phyloP scores from a whole-genome alignment of 495 filamentous ascomycete genomes.

The Annulohypoxylon stygium region DNA sequence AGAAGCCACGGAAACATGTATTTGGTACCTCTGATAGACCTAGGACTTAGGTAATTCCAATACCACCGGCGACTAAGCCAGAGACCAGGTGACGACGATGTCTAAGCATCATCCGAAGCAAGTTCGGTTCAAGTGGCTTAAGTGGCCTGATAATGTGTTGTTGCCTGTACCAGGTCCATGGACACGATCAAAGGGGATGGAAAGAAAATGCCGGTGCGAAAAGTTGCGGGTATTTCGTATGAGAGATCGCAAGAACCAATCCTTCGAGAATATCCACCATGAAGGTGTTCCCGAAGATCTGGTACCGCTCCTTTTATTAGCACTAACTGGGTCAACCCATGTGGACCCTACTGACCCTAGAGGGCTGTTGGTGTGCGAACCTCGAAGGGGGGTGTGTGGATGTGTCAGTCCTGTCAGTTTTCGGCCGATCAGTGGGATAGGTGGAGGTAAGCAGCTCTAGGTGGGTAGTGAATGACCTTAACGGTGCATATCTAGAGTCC shows the following conservation, averaged over 20 bases:
- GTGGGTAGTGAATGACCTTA: slow-evolving; percentile 5
- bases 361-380: slow-evolving; percentile 38
- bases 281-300: slow-evolving; percentile 51
- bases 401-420: slow-evolving; percentile 32
- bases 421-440: slow-evolving; percentile 25
- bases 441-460: too few species aligned
- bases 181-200: slow-evolving; percentile 1
- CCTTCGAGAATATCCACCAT: slow-evolving; percentile 23
- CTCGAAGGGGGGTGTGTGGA: background rate
- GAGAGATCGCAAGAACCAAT: slow-evolving; percentile 38
- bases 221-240: slow-evolving; percentile 36
- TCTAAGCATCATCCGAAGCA: background rate
- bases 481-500: slow-evolving; percentile 17
- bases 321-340: slow-evolving; percentile 44
- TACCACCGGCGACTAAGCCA: background rate
- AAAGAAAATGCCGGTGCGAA: slow-evolving; percentile 28
- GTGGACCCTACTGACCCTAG: slow-evolving; percentile 27
- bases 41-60: background rate
- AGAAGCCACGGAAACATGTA: background rate
- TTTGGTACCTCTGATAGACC: background rate
- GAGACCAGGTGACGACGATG: background rate
- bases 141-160: slow-evolving; percentile 15
- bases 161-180: slow-evolving; percentile 16
- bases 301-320: slow-evolving; percentile 51
- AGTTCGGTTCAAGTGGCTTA: slow-evolving; percentile 1